Percentiles rank a stretch among this genome's conserved stretches.
phyloP scores from a whole-genome alignment of 208 protist genomes.

The Acanthamoeba healyi region DNA sequence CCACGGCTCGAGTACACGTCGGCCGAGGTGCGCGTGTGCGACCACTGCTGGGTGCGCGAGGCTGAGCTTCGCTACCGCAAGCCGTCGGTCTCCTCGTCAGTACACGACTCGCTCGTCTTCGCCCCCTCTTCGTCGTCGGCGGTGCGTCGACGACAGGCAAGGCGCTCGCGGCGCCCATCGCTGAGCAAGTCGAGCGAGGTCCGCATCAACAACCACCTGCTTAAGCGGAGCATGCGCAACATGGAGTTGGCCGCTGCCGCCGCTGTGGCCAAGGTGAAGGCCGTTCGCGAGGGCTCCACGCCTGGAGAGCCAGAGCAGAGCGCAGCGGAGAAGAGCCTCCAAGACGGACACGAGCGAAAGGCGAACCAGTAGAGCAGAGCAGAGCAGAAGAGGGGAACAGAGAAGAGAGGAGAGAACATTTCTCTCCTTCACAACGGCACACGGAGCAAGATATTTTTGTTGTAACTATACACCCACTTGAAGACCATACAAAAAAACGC shows the following conservation, averaged over 20 bases:
- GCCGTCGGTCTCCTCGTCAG: background rate
- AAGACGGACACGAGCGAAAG: background rate
- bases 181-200: slow-evolving; percentile 40
- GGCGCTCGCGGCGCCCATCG: background rate
- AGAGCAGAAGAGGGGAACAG: background rate
- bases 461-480: background rate
- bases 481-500: too few relatives aligned
- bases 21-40: slow-evolving; percentile 29
- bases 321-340: too few relatives aligned
- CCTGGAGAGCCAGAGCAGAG: too few relatives aligned
- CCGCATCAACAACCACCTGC: slow-evolving; percentile 39
- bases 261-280: background rate
- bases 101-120: background rate
- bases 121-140: background rate
- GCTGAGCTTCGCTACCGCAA: slow-evolving; percentile 57
- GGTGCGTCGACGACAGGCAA: background rate
- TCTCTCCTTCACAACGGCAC: background rate
- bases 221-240: slow-evolving; percentile 41
- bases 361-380: background rate
- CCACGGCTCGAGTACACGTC: slow-evolving; percentile 18
- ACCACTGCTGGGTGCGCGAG: slow-evolving; percentile 63
- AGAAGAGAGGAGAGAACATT: background rate
- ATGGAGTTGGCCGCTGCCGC: background rate
- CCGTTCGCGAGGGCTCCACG: too few relatives aligned
- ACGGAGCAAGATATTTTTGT: background rate